Base-by-base conservation (phyloP, 1,284 basidiomycete genomes). In the Cryptococcus amylolentus region DNA sequence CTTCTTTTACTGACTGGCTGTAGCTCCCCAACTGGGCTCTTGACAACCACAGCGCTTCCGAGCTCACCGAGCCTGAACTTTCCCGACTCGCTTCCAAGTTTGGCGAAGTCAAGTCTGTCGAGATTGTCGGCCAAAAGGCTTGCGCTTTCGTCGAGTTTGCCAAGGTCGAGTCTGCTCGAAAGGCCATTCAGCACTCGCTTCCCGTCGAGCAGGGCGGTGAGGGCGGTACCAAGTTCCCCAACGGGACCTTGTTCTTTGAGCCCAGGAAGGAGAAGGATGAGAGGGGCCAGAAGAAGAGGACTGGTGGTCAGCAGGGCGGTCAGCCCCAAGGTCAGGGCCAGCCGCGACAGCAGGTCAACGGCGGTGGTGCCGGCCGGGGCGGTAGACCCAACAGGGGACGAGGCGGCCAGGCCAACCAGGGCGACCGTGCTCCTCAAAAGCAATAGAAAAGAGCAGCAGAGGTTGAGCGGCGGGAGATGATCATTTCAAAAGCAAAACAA, bases 141-240 rank as follows among this genome's bases (percentile, higher is more conserved):
- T 97, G 93, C 72, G 95, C 94, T 1, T 98, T 98, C 82, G 83
- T 94, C 68, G 94, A 98, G 76, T 98, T 95, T 79, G 77, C 76
- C 39, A 80, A 80, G 8, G 78, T 93, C 60, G 92, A 96, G 4
- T 80, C 84, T 27, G 95, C 95, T 14, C 84, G 86, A 64, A 85
- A 86, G 56, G 95, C 95, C 3, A 94, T 98, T 66, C 78, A 83
- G 26, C 83, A 86, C 4, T 88, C 86, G 41, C 76, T 93, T 49
- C 81, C 84, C 1, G 70, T 77, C 38, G 64, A 72, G 44, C 84
- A 86, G 61, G 91, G 91, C 57, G 92, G 91, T 35, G 89, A 94
- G 69, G 91, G 91, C 55, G 91, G 90, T n/a, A 82, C 97, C 57
- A 84, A 84, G 68, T 79, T 94, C 47, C 79, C 80, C 2, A 81